phyloP scores from a whole-genome alignment of 495 filamentous ascomycete genomes.

The Cercophora samala region DNA sequence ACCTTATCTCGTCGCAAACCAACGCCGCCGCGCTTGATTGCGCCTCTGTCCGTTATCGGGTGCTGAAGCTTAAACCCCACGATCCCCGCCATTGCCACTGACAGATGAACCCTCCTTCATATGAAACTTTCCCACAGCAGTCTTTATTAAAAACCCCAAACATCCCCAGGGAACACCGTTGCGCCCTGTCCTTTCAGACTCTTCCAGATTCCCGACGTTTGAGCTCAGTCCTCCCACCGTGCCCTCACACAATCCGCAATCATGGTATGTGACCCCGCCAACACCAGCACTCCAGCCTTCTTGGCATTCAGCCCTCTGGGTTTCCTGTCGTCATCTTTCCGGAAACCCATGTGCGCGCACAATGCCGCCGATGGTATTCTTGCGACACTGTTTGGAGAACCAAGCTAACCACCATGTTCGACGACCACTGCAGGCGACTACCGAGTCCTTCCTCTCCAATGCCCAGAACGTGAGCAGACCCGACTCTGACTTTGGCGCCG shows the following conservation, averaged over 20 bases:
- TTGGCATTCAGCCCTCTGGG: not conserved
- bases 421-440: constrained; percentile 12
- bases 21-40: not conserved
- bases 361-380: not conserved
- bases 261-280: constrained; percentile 16
- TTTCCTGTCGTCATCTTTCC: not conserved
- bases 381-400: not conserved
- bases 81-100: constrained; percentile 9
- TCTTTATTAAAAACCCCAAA: not conserved
- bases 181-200: constrained; percentile 1
- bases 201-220: not conserved
- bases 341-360: not conserved
- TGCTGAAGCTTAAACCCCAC: constrained; percentile 10
- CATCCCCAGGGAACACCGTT: constrained; percentile 1
- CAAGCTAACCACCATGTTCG: not conserved
- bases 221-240: not conserved
- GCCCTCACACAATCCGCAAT: not conserved
- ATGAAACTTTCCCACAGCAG: not conserved
- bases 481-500: not conserved
- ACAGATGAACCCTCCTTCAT: not conserved
- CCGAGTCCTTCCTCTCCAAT: constrained; percentile 12
- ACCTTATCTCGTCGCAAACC: not conserved
- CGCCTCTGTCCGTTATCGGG: constrained; percentile 13
- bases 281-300: not conserved
- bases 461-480: constrained; percentile 13